Evolutionary conservation across 441 rosid genomes (phyloP).

Genomic region (Raphanus hybrid): DNA sequence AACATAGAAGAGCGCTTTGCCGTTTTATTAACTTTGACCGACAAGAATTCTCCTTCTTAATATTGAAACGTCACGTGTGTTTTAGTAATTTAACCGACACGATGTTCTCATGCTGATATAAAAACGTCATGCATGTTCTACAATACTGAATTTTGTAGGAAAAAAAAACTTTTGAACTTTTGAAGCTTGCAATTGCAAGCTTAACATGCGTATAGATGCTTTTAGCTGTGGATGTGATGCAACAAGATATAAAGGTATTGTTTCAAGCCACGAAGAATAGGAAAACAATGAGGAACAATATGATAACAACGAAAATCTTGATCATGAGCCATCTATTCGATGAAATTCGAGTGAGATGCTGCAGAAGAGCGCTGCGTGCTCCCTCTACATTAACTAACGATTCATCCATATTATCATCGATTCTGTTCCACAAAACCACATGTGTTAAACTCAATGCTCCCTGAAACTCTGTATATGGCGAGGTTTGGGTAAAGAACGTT

Average conservation of each 20-base stretch:
- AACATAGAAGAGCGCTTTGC: not conserved
- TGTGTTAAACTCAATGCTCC: not conserved
- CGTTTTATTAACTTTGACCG: not conserved
- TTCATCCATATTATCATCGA: slow-evolving; percentile 91
- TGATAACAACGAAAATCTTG: slow-evolving; percentile 75
- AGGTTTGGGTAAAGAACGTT: slow-evolving; percentile 3
- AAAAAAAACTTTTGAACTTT: too few species aligned
- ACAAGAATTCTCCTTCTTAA: not conserved
- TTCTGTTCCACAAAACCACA: slow-evolving; percentile 53
- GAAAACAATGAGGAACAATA: slow-evolving; percentile 43
- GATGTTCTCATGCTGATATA: not conserved
- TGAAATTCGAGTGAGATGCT: slow-evolving; percentile 81
- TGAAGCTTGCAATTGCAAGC: not conserved
- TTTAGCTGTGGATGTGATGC: too few species aligned
- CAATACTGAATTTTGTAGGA: not conserved
- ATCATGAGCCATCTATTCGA: slow-evolving; percentile 93
- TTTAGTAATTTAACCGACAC: not conserved
- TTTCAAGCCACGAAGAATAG: slow-evolving; percentile 21
- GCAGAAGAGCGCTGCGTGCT: slow-evolving; percentile 78
- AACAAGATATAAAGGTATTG: not conserved
- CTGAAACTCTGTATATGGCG: not conserved
- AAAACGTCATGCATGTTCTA: not conserved
- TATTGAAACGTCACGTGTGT: not conserved
- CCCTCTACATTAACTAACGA: slow-evolving; percentile 85
- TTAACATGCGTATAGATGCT: not conserved